phyloP scores from a whole-genome alignment of 169 alveolate species.

The Plasmodium inui region DNA sequence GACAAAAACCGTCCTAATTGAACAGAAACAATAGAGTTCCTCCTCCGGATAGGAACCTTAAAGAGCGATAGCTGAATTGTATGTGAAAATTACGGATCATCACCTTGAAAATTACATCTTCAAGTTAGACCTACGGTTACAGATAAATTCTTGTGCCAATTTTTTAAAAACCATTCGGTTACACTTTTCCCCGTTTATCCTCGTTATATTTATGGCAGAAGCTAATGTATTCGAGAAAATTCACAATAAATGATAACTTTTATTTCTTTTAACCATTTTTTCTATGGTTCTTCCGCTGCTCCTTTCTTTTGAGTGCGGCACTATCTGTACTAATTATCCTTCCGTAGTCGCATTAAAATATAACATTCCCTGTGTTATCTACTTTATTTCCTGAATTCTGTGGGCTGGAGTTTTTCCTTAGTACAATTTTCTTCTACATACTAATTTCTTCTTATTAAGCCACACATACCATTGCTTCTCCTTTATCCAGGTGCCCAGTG shows the following conservation, averaged over 20 bases:
- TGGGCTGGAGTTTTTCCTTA: background rate
- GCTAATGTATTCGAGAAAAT: background rate
- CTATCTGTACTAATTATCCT: background rate
- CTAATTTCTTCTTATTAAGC: background rate
- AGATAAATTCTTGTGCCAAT: background rate
- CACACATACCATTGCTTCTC: slow-evolving; percentile 11
- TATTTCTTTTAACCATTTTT: no score
- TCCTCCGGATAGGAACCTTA: background rate
- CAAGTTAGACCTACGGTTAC: background rate
- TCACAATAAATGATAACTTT: background rate
- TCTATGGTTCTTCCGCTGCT: background rate
- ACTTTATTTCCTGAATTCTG: background rate
- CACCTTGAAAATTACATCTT: background rate
- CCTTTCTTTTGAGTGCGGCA: background rate
- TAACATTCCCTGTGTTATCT: background rate
- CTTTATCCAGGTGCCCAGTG: background rate
- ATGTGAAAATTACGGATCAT: background rate
- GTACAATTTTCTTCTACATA: background rate
- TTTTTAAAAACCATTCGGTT: background rate
- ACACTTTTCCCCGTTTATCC: background rate
- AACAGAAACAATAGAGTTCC: background rate
- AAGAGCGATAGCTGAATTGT: background rate
- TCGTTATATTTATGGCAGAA: background rate
- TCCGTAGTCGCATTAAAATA: background rate
- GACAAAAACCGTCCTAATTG: background rate